phyloP scores from a whole-genome alignment of 73 alveolate species.

The Paraurostyla sp. region DNA sequence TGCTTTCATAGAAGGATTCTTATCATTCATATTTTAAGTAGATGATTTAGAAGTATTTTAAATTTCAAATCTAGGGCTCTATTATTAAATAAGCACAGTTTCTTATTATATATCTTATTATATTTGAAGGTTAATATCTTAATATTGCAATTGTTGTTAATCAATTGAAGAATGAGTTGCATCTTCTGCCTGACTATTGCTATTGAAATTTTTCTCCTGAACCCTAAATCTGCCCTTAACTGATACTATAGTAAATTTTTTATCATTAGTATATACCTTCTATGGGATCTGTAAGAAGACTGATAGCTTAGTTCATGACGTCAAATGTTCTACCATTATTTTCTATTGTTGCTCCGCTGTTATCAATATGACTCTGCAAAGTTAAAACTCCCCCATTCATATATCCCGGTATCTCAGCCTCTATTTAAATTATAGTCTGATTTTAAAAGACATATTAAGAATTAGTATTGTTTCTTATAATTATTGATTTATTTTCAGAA shows the following conservation, averaged over 20 bases:
- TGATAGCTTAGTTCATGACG: not conserved
- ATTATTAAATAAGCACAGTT: too few relatives aligned
- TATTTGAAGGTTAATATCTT: too few relatives aligned
- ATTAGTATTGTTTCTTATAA: not conserved
- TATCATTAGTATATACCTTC: not conserved
- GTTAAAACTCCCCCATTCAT: slow-evolving; percentile 11
- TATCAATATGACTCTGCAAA: not conserved
- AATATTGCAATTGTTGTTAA: too few relatives aligned
- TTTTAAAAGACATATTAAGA: not conserved
- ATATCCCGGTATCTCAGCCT: slow-evolving; percentile 15
- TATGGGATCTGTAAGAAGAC: not conserved
- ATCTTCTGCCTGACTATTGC: not conserved
- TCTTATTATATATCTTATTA: too few relatives aligned
- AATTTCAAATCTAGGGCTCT: too few relatives aligned
- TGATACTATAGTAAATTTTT: not conserved
- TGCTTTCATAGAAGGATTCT: too few relatives aligned
- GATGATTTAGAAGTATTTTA: too few relatives aligned
- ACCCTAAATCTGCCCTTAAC: slow-evolving; percentile 42
- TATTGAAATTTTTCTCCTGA: not conserved
- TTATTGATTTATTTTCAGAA: not conserved
- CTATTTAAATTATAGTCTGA: slow-evolving; percentile 16
- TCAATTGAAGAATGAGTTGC: not conserved
- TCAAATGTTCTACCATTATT: not conserved
- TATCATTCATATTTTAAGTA: too few relatives aligned
- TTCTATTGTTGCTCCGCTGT: not conserved